A percentile compares a stretch with the other conserved stretches of the same genome.
These are phyloP conservation scores for Fraxinus angustifolia DNA, from an alignment of 305 asterid genomes.

Conservation along the genomic window DNA sequence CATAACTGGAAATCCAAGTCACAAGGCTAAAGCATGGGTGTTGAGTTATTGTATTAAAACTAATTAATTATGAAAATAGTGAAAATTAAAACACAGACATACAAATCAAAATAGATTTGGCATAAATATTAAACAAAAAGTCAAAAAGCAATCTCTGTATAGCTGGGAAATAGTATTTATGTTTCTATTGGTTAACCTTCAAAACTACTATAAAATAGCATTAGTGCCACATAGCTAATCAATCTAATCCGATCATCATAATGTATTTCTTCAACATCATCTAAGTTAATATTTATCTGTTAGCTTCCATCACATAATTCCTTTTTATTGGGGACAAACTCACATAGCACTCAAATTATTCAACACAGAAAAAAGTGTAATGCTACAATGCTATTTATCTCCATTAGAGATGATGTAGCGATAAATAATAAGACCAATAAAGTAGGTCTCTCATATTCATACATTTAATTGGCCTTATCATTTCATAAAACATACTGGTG, in stretches of 20 bases:
- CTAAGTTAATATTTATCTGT: background rate
- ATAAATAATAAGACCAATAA: background rate
- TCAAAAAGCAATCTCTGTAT: too few species aligned
- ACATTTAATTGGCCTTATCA: too few species aligned
- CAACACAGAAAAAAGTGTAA: background rate
- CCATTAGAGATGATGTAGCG: too few species aligned
- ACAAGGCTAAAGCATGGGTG: too few species aligned
- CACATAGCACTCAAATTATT: background rate
- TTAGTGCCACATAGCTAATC: background rate
- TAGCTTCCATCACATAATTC: background rate
- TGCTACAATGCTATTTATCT: too few species aligned
- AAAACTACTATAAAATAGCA: background rate
- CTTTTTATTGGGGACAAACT: background rate
- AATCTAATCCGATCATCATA: background rate
- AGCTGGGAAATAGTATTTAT: too few species aligned
- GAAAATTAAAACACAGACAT: background rate
- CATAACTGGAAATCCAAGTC: background rate
- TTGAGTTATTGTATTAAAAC: too few species aligned
- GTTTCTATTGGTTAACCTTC: background rate
- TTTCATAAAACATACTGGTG: too few species aligned
- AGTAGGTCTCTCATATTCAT: too few species aligned
- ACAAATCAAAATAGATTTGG: too few species aligned
- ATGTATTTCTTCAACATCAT: background rate
- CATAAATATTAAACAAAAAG: too few species aligned
- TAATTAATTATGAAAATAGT: too few species aligned